Evolutionary conservation across 75 land plant species (phyloP).

Genomic region (Selaginella tamariscina): DNA sequence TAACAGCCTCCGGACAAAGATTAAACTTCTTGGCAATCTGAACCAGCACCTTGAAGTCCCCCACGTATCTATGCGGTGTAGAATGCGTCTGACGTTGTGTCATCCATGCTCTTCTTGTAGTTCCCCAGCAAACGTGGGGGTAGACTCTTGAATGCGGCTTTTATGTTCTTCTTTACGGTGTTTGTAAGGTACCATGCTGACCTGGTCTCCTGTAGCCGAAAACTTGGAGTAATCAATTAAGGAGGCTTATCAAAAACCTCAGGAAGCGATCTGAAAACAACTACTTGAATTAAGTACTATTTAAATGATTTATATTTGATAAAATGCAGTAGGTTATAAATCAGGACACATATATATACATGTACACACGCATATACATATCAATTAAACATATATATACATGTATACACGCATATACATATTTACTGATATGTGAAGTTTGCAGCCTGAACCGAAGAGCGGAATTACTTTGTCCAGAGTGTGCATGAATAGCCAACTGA

Average conservation of each 20-base stretch:
- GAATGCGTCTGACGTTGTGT: not conserved
- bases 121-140: not conserved
- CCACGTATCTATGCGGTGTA: not conserved
- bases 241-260: conserved; percentile 46
- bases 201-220: not conserved
- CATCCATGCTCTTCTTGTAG: not conserved
- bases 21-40: not conserved
- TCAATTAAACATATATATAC: not conserved
- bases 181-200: not conserved
- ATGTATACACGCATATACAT: no score
- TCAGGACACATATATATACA: no score
- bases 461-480: conserved; percentile 42
- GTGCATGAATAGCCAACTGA: conserved; percentile 83
- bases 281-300: no score
- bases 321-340: no score
- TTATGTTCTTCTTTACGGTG: not conserved
- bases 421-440: conserved; percentile 1
- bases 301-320: no score
- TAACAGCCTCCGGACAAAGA: not conserved
- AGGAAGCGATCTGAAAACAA: conserved; percentile 52
- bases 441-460: conserved; percentile 58
- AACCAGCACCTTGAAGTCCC: not conserved
- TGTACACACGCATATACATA: no score
- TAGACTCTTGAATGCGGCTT: not conserved
- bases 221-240: conserved; percentile 48